Evolutionary conservation across 345 rosid genomes (phyloP).

Genomic region (Populus ilicifolia): DNA sequence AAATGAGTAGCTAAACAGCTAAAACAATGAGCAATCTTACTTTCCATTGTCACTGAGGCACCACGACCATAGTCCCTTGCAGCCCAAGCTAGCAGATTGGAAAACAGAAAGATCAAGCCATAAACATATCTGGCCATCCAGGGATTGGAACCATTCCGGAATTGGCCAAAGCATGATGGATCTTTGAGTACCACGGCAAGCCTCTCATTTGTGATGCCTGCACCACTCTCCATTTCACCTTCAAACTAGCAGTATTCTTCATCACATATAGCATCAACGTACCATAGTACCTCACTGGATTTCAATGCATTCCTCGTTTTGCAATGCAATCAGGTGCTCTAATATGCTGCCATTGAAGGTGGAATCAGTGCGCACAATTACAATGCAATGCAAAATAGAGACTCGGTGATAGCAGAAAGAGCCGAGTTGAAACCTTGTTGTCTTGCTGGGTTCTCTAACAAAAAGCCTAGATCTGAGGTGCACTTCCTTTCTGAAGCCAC

Average conservation of each 20-base stretch:
- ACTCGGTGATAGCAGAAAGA: no score
- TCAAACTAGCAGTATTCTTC: constrained; percentile 34
- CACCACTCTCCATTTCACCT: constrained; percentile 58
- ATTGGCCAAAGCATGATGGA: constrained; percentile 75
- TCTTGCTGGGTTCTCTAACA: no score
- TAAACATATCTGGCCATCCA: constrained; percentile 95
- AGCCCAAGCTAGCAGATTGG: constrained; percentile 86
- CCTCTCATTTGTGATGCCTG: constrained; percentile 28
- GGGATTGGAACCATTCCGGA: constrained; percentile 73
- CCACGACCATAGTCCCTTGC: constrained; percentile 75
- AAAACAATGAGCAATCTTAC: constrained; percentile 41
- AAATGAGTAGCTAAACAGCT: neutral
- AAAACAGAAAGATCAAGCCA: constrained; percentile 66
- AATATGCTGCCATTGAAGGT: neutral
- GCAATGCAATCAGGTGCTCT: constrained; percentile 2
- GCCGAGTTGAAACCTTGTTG: no score
- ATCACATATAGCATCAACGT: constrained; percentile 30
- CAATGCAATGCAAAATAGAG: no score
- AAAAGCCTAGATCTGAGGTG: no score
- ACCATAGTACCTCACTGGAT: neutral
- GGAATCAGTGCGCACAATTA: no score
- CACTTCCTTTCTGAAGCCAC: no score
- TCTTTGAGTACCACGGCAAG: constrained; percentile 39
- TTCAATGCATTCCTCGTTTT: constrained; percentile 6
- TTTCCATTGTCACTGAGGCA: constrained; percentile 59